Base-by-base conservation (phyloP, 805 yeast genomes). In the Saccharomycodes ludwigii region DNA sequence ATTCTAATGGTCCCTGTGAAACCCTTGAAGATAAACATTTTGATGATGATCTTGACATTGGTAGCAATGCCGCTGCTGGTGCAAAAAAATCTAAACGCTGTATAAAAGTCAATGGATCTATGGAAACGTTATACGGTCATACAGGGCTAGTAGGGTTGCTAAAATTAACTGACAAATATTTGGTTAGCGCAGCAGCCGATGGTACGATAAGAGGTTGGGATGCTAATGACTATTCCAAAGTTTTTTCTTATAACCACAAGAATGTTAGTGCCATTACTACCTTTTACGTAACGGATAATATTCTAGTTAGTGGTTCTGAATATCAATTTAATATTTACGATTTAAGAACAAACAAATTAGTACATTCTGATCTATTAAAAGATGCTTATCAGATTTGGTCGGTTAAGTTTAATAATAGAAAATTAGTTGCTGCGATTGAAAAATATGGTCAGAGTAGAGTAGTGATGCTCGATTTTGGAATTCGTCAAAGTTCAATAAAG, bases 141-240 rank as follows among this genome's bases (percentile, higher is more conserved):
- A 75, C 82, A 1, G 81, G 88, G 9, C 59, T 91, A 14, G 98
- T 91, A 11, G 98, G 97, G 0, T 61, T 91, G 27, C 63, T 88
- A 18, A 83, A 82, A 27, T 66, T 86, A 6, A 74, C 84, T 5
- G 75, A 78, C 17, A 73, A 77, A 21, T 75, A 73, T 29, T 61
- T 91, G 9, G 94, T 88, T 2, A 79, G 94, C 27, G 98, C 95
- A 0, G 97, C 96, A 2, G 97, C 97, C 0, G 98, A 91, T 54
- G 73, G 91, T 3, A 77, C 95, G 0, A 64, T 91, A 25, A 67
- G 96, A 31, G 77, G 88, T 2, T 91, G 98, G 98, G 80, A 91
- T 48, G 91, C 95, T 2, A 71, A 71, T 18, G 69, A 76, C 6
- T 85, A 82, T 18, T 66, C 67, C 14, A 71, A 81, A 25, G 61